These are phyloP conservation scores for Ophiocytium majus DNA, from an alignment of 352 stramenopile species.

Conservation along the genomic window DNA sequence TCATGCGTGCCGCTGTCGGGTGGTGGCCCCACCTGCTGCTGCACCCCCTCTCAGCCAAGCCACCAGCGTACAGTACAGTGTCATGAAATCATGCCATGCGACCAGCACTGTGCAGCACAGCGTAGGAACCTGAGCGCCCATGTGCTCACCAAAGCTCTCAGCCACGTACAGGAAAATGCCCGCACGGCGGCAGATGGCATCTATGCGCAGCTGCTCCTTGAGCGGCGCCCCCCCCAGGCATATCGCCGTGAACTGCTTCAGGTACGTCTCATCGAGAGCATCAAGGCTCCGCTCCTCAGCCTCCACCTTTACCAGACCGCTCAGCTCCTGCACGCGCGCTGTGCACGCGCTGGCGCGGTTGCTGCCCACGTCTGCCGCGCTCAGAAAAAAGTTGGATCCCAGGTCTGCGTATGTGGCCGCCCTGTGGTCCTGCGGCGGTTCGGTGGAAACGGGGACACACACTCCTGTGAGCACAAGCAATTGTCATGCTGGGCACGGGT, in stretches of 20 bases:
- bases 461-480: no score
- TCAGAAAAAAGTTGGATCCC: slow-evolving; percentile 78
- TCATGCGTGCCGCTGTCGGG: no score
- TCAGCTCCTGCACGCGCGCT: slow-evolving; percentile 83
- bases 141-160: slow-evolving; percentile 30
- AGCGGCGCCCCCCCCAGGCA: slow-evolving; percentile 15
- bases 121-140: no score
- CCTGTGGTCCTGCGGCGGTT: slow-evolving; percentile 48
- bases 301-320: slow-evolving; percentile 81
- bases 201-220: slow-evolving; percentile 6
- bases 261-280: slow-evolving; percentile 37
- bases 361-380: slow-evolving; percentile 65
- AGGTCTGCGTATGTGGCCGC: slow-evolving; percentile 52
- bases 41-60: no score
- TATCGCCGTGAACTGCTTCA: slow-evolving; percentile 40
- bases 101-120: no score
- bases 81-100: no score
- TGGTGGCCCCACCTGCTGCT: no score
- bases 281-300: slow-evolving; percentile 55
- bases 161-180: slow-evolving; percentile 27
- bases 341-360: slow-evolving; percentile 72
- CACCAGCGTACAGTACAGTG: no score
- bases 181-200: background rate
- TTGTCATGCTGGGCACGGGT: no score
- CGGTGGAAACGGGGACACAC: no score